Evolutionary conservation across 1,284 basidiomycete species (phyloP).

Genomic region (Grifola frondosa): DNA sequence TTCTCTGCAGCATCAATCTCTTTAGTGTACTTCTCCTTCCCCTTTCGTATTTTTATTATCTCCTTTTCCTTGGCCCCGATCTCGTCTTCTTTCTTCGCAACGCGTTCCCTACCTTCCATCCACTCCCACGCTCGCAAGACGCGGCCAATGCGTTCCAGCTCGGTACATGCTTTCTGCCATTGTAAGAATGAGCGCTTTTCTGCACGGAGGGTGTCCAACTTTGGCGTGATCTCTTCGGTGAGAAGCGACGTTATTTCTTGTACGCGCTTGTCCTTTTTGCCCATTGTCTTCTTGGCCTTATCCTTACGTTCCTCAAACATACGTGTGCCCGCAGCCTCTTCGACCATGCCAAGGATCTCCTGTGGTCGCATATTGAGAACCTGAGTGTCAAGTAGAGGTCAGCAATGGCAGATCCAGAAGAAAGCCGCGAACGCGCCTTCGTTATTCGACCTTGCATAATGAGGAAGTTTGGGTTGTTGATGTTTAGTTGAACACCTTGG

Average conservation of each 20-base stretch:
- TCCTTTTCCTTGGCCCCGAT: conserved; percentile 49
- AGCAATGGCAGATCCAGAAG: background rate
- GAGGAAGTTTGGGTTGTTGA: conserved; percentile 99
- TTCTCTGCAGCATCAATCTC: conserved; percentile 54
- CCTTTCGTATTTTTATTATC: conserved; percentile 44
- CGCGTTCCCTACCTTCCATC: conserved; percentile 54
- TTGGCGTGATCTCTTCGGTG: conserved; percentile 91
- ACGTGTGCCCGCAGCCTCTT: conserved; percentile 96
- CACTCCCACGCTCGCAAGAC: conserved; percentile 91
- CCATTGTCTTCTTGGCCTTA: conserved; percentile 96
- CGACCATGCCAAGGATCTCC: conserved; percentile 98
- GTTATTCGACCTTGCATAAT: conserved; percentile 99
- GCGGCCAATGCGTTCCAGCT: conserved; percentile 88
- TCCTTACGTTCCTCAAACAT: conserved; percentile 99
- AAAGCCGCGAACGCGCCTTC: conserved; percentile 50
- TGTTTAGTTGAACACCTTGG: conserved; percentile 97
- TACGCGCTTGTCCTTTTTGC: conserved; percentile 96
- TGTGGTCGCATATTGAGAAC: conserved; percentile 98
- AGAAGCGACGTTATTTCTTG: conserved; percentile 85
- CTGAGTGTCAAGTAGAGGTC: conserved; percentile 36
- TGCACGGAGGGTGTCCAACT: conserved; percentile 86
- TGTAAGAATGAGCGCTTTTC: conserved; percentile 92
- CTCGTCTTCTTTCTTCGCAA: conserved; percentile 51
- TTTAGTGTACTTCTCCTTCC: conserved; percentile 48
- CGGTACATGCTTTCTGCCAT: conserved; percentile 87